These are phyloP conservation scores for Peniophora sp. DNA, from an alignment of 1,284 basidiomycete species.

Conservation along the genomic window DNA sequence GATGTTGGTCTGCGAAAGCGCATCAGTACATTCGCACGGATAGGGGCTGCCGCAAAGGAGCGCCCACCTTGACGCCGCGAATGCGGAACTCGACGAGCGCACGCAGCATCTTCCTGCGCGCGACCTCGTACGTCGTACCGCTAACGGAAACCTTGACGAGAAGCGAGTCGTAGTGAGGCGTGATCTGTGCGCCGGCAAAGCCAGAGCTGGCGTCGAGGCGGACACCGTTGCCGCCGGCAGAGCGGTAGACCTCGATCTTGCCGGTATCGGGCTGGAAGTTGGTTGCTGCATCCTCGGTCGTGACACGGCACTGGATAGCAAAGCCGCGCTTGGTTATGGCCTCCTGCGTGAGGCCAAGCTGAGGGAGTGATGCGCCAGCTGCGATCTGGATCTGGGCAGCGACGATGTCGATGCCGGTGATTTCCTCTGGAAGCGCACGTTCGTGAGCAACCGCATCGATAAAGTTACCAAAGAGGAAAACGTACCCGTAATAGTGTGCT, in stretches of 20 bases:
- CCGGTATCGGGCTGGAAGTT: slow-evolving; percentile 98
- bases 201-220: slow-evolving; percentile 96
- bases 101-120: slow-evolving; percentile 97
- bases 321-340: slow-evolving; percentile 95
- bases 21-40: slow-evolving; percentile 3
- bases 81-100: slow-evolving; percentile 99
- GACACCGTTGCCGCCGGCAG: slow-evolving; percentile 97
- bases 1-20: slow-evolving; percentile 77
- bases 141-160: slow-evolving; percentile 96
- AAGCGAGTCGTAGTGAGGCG: slow-evolving; percentile 98
- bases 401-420: slow-evolving; percentile 98
- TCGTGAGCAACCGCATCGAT: slow-evolving; percentile 7
- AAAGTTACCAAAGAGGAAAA: slow-evolving; percentile 9
- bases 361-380: slow-evolving; percentile 90
- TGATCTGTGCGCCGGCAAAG: slow-evolving; percentile 99
- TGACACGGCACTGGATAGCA: slow-evolving; percentile 98
- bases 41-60: slow-evolving; percentile 3
- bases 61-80: slow-evolving; percentile 85
- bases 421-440: slow-evolving; percentile 69
- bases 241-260: slow-evolving; percentile 98
- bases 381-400: slow-evolving; percentile 99
- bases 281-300: slow-evolving; percentile 91
- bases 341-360: slow-evolving; percentile 96
- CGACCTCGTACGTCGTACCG: slow-evolving; percentile 97
- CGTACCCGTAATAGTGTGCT: slow-evolving; percentile 92